Conservation (phyloP, 2,329 filamentous ascomycete genomes). For the Colletotrichum brevisporum region DNA sequence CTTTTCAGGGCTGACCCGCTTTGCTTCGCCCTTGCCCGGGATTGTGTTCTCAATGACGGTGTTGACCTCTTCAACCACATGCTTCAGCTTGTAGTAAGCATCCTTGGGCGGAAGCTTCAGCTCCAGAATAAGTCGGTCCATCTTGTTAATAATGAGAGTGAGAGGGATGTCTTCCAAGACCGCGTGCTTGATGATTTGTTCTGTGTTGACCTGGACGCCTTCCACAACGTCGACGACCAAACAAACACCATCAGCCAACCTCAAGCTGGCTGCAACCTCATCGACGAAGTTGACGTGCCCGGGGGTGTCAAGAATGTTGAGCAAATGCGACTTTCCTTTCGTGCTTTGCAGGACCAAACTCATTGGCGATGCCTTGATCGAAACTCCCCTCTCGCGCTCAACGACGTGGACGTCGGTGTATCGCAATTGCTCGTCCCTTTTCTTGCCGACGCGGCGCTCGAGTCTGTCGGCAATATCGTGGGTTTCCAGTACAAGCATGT, state of each 20-base stretch:
- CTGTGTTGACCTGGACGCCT: slow-evolving; percentile 98
- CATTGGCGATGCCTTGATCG: slow-evolving; percentile 95
- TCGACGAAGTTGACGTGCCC: slow-evolving; percentile 99
- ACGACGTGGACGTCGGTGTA: slow-evolving; percentile 95
- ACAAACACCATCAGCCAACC: slow-evolving; percentile 91
- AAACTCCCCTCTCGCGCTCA: slow-evolving; percentile 90
- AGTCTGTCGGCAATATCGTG: slow-evolving; percentile 87
- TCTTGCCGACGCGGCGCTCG: slow-evolving; percentile 85
- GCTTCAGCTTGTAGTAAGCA: slow-evolving; percentile 98
- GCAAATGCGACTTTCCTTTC: slow-evolving; percentile 92
- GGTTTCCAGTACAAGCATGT: slow-evolving; percentile 97
- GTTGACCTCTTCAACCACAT: slow-evolving; percentile 99
- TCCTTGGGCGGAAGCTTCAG: slow-evolving; percentile 94
- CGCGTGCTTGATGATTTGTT: slow-evolving; percentile 97
- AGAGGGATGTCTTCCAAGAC: slow-evolving; percentile 91
- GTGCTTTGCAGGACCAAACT: slow-evolving; percentile 89
- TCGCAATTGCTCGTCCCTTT: slow-evolving; percentile 88
- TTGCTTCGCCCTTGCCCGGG: slow-evolving; percentile 83
- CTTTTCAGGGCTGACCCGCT: slow-evolving; percentile 92
- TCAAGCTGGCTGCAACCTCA: slow-evolving; percentile 89
- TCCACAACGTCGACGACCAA: slow-evolving; percentile 97
- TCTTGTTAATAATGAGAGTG: slow-evolving; percentile 94
- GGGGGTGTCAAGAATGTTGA: slow-evolving; percentile 96
- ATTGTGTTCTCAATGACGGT: slow-evolving; percentile 91
- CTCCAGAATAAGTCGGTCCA: slow-evolving; percentile 95